Evolutionary conservation across 2,329 filamentous ascomycete genomes (phyloP).

Genomic region (Fusarium goolgardi): DNA sequence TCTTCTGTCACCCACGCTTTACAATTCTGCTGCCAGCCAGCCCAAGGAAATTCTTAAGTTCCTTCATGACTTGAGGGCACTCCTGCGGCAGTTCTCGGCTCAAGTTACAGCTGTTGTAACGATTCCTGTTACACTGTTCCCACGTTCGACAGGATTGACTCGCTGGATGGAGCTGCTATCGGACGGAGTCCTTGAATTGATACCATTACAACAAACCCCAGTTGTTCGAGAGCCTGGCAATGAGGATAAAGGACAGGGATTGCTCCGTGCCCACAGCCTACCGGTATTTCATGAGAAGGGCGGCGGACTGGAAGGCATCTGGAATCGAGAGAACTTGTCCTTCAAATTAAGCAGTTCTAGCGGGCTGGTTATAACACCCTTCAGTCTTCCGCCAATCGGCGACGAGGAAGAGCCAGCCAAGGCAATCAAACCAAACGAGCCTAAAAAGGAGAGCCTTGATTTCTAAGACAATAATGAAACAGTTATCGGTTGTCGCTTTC

Average conservation of each 20-base stretch:
- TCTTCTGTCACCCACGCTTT: constrained; percentile 87
- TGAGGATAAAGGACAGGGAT: constrained; percentile 81
- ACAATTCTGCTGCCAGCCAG: constrained; percentile 74
- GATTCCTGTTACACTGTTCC: constrained; percentile 82
- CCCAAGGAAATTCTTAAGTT: constrained; percentile 83
- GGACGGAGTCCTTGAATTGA: constrained; percentile 88
- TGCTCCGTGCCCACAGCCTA: constrained; percentile 84
- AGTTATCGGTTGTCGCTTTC: not conserved
- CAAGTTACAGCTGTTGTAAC: constrained; percentile 79
- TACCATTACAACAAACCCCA: constrained; percentile 71
- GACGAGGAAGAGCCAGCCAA: constrained; percentile 66
- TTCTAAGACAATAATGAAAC: constrained; percentile 63
- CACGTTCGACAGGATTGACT: constrained; percentile 78
- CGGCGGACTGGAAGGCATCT: constrained; percentile 75
- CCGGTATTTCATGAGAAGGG: constrained; percentile 91
- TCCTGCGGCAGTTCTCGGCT: constrained; percentile 75
- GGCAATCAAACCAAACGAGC: constrained; percentile 61
- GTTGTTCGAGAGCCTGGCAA: constrained; percentile 66
- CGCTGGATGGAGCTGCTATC: constrained; percentile 87
- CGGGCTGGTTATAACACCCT: constrained; percentile 87
- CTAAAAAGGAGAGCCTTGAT: constrained; percentile 75
- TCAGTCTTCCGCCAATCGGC: constrained; percentile 87
- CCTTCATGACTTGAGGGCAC: constrained; percentile 78
- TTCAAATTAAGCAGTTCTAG: constrained; percentile 85
- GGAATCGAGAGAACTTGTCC: constrained; percentile 84